phyloP scores from a whole-genome alignment of 83 land plant genomes.

The Isoetes engelmannii region DNA sequence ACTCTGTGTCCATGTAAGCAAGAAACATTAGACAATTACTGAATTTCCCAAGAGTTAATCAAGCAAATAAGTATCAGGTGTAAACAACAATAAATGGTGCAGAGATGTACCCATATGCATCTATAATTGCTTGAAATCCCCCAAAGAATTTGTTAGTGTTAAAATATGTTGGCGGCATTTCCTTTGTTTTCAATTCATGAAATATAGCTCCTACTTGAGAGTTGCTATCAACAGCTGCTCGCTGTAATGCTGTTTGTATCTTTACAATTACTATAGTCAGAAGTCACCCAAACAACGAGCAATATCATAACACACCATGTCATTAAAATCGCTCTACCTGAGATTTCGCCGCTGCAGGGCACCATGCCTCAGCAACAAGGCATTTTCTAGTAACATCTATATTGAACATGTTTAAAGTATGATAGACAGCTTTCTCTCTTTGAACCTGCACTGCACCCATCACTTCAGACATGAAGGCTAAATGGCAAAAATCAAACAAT shows the following conservation, averaged over 20 bases:
- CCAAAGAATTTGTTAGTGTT: slow-evolving; percentile 80
- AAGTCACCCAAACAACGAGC: background rate
- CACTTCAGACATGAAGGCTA: too few species aligned
- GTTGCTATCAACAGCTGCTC: slow-evolving; percentile 73
- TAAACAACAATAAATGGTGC: background rate
- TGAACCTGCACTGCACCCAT: background rate
- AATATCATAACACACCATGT: background rate
- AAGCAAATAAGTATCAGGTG: background rate
- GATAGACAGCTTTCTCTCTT: slow-evolving; percentile 61
- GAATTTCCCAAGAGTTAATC: background rate
- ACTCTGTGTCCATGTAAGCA: slow-evolving; percentile 45
- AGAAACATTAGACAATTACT: background rate
- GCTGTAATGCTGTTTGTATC: slow-evolving; percentile 83
- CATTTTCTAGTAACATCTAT: slow-evolving; percentile 83
- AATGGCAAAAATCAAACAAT: too few species aligned
- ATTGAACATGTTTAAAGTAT: slow-evolving; percentile 79
- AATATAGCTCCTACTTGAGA: slow-evolving; percentile 87
- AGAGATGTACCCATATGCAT: slow-evolving; percentile 79
- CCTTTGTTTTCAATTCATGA: slow-evolving; percentile 68
- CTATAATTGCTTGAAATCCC: slow-evolving; percentile 92
- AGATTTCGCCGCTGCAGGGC: slow-evolving; percentile 56
- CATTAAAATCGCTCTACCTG: slow-evolving; percentile 37
- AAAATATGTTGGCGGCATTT: slow-evolving; percentile 81
- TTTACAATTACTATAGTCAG: slow-evolving; percentile 26
- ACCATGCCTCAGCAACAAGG: slow-evolving; percentile 83